Evolutionary conservation across 306 rosid species (phyloP).

Genomic region (Quercus agrifolia): DNA sequence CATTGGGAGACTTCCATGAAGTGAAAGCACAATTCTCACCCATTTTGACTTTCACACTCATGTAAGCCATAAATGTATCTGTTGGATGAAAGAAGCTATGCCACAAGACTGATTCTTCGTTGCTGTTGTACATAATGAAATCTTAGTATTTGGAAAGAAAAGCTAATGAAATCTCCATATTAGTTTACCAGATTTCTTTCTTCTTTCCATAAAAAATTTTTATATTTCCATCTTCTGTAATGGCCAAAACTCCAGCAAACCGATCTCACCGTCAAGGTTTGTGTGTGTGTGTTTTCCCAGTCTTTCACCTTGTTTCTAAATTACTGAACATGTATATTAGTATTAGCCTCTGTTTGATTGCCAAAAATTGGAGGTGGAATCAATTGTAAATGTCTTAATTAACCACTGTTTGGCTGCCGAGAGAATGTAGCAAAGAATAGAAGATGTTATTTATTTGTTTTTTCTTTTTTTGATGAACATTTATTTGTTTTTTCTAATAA

Average conservation of each 20-base stretch:
- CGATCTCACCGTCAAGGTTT: no score
- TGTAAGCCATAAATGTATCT: slow-evolving; percentile 66
- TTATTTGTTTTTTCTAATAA: no score
- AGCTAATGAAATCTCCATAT: slow-evolving; percentile 37
- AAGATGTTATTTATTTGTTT: no score
- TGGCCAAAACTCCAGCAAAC: slow-evolving; percentile 34
- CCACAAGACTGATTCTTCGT: slow-evolving; percentile 28
- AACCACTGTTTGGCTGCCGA: no score
- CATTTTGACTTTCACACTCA: slow-evolving; percentile 37
- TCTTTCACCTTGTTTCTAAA: no score
- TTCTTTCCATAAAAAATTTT: slow-evolving; percentile 37
- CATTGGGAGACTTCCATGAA: slow-evolving; percentile 62
- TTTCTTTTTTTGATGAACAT: no score
- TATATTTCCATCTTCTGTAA: slow-evolving; percentile 47
- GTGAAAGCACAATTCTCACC: slow-evolving; percentile 32
- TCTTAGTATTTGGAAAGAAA: slow-evolving; percentile 30
- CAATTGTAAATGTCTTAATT: no score
- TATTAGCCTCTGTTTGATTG: no score
- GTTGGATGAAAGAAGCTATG: slow-evolving; percentile 57
- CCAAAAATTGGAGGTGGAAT: no score
- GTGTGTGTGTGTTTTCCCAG: no score
- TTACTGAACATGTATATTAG: no score
- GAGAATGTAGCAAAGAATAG: no score
- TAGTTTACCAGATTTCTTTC: slow-evolving; percentile 42
- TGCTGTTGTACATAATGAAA: not conserved